A percentile compares a stretch with the other conserved stretches of the same genome.
These are phyloP conservation scores for Mycosphaerella arachidis DNA, from an alignment of 2,329 filamentous ascomycete species.

Conservation along the genomic window DNA sequence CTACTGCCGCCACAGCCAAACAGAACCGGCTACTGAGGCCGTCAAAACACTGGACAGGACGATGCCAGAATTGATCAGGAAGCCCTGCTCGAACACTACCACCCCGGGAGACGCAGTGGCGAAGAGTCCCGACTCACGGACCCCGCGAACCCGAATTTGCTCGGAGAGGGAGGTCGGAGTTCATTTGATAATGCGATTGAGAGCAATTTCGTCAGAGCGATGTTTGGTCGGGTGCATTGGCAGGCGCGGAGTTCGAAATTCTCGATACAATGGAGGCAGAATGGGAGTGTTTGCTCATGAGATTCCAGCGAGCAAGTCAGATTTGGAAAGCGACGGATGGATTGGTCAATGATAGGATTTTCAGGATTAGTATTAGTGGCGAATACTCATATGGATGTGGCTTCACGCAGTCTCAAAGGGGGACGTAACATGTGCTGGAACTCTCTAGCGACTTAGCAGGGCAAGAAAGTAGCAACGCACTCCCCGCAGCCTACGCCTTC, in stretches of 20 bases:
- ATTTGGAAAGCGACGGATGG: slow-evolving; percentile 51
- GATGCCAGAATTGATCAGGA: slow-evolving; percentile 36
- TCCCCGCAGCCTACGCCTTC: slow-evolving; percentile 41
- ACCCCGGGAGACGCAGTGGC: slow-evolving; percentile 44
- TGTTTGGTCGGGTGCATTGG: slow-evolving; percentile 46
- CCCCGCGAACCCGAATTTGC: slow-evolving; percentile 43
- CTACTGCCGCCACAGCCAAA: slow-evolving; percentile 19
- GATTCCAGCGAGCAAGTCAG: slow-evolving; percentile 37
- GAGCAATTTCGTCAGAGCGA: slow-evolving; percentile 45
- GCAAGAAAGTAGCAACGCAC: slow-evolving; percentile 35
- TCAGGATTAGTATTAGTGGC: slow-evolving; percentile 52
- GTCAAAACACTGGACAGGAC: slow-evolving; percentile 25
- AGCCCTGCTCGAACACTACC: slow-evolving; percentile 38
- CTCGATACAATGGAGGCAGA: background rate
- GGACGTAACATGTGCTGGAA: no score
- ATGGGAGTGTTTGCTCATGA: slow-evolving; percentile 6
- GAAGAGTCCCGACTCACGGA: slow-evolving; percentile 46
- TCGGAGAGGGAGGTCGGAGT: slow-evolving; percentile 38
- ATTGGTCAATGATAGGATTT: slow-evolving; percentile 45
- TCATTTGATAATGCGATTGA: slow-evolving; percentile 44
- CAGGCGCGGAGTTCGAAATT: slow-evolving; percentile 40
- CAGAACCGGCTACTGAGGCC: slow-evolving; percentile 10
- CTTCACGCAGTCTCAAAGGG: background rate
- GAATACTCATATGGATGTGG: slow-evolving; percentile 34
- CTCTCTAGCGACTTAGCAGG: slow-evolving; percentile 20